Base-by-base conservation (phyloP, 768 basidiomycete genomes). In the Fomitopsis pulvina region DNA sequence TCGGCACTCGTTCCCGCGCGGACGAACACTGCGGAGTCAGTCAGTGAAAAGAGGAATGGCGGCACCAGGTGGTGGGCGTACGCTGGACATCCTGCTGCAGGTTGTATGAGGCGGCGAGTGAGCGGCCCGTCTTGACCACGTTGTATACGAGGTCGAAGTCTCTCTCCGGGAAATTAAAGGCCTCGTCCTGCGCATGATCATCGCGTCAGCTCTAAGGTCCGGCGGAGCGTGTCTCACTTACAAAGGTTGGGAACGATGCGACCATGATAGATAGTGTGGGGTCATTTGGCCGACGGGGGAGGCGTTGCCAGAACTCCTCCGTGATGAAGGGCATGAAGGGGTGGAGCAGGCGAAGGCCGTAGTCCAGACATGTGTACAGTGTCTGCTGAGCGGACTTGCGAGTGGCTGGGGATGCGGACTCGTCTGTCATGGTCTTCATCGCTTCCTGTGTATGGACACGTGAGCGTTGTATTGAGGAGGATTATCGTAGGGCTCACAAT, bases 271-370 rank as follows among this genome's bases (percentile, higher is more conserved):
- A 92, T 6, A 83, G 80, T 9, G 86, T 89, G 8, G 75, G 56
- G 63, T 97, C 93, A 34, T 84, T 85, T 1, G 85, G 81, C 52
- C 93, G 74, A 16, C 94, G 76, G 0, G 94, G 93, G 2, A 99
- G 73, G 25, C 96, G 81, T 66, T 99, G 96, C 96, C 96, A 99
- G 10, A 99, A 72, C 66, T 98, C 96, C 69, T 99, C 96, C 3
- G 96, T 97, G 27, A 99, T 90, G 67, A 88, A 99, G 1, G 96
- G 96, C 96, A 98, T 99, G 72, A 98, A 93, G 0, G 96, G 96
- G 66, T 98, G 96, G 1, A 98, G 74, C 2, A 99, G 74, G 18
- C 86, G 82, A 47, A 99, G 74, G 9, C 94, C 96, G 52, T 84
- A 70, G 59, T 99, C 96, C 34, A 99, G 77, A 64, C 92, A 95